Conservation (phyloP, 2,329 filamentous ascomycete species). For the Leptographium flavum region DNA sequence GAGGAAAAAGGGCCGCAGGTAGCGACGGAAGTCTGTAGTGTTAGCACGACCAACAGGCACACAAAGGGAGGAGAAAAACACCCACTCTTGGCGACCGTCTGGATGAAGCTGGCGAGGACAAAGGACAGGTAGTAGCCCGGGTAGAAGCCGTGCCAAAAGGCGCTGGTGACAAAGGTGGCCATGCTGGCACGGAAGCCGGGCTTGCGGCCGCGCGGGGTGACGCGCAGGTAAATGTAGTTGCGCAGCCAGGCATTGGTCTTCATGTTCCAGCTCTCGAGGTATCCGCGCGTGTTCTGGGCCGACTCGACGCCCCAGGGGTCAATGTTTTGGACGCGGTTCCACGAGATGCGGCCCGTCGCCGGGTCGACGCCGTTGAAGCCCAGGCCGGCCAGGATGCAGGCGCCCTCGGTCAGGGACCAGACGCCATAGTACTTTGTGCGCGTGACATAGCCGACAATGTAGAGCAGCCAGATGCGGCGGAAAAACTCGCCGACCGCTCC, state of each 20-base stretch:
- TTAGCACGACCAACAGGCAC: background rate
- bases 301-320: constrained; percentile 72
- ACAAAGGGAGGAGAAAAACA: constrained; percentile 11
- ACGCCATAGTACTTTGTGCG: constrained; percentile 94
- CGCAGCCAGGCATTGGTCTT: constrained; percentile 96
- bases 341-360: constrained; percentile 69
- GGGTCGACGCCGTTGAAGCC: constrained; percentile 90
- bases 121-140: constrained; percentile 93
- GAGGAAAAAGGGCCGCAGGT: constrained; percentile 86
- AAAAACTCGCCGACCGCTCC: constrained; percentile 34
- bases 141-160: constrained; percentile 97
- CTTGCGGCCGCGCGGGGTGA: constrained; percentile 90
- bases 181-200: constrained; percentile 90
- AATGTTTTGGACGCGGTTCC: constrained; percentile 85
- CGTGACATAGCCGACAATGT: constrained; percentile 70
- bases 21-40: constrained; percentile 64
- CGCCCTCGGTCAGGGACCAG: constrained; percentile 84
- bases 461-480: constrained; percentile 61
- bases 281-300: constrained; percentile 86
- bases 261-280: constrained; percentile 92
- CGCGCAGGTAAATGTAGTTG: constrained; percentile 89
- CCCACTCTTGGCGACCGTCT: constrained; percentile 88
- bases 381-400: constrained; percentile 84
- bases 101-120: constrained; percentile 75
- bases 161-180: constrained; percentile 86